phyloP scores from a whole-genome alignment of 257 asterid genomes.

The Cinchona pubescens region DNA sequence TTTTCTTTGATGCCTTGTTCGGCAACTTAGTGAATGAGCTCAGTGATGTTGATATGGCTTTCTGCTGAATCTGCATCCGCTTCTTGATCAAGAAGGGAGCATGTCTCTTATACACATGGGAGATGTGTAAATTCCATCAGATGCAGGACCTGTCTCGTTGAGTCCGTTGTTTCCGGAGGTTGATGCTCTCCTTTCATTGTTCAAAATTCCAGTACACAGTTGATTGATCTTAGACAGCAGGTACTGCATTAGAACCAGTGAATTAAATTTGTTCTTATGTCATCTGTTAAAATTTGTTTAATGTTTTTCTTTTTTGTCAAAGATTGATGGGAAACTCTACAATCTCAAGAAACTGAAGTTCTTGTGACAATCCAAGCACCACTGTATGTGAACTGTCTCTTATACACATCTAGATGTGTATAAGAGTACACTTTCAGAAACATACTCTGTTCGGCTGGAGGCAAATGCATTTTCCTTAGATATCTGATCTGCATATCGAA shows the following conservation, averaged over 20 bases:
- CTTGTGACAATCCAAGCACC: conserved; percentile 84
- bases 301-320: conserved; percentile 21
- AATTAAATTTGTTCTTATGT: not conserved
- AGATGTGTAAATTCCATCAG: conserved; percentile 61
- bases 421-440: not conserved
- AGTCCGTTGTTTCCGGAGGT: conserved; percentile 91
- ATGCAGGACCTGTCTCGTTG: conserved; percentile 53
- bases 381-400: conserved; percentile 39
- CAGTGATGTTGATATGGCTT: no score
- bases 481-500: not conserved
- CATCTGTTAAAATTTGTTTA: conserved; percentile 10
- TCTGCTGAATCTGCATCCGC: no score
- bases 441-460: not conserved
- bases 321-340: conserved; percentile 89
- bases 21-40: conserved; percentile 85
- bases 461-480: no score
- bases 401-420: no score
- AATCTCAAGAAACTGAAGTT: conserved; percentile 79
- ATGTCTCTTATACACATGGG: conserved; percentile 63
- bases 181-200: conserved; percentile 76
- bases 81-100: conserved; percentile 70
- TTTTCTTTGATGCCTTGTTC: conserved; percentile 88
- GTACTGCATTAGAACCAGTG: conserved; percentile 26
- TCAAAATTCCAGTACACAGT: conserved; percentile 78
- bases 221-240: conserved; percentile 86